Conservation (phyloP, 2,329 filamentous ascomycete genomes). For the Ophiostoma pallidulum region DNA sequence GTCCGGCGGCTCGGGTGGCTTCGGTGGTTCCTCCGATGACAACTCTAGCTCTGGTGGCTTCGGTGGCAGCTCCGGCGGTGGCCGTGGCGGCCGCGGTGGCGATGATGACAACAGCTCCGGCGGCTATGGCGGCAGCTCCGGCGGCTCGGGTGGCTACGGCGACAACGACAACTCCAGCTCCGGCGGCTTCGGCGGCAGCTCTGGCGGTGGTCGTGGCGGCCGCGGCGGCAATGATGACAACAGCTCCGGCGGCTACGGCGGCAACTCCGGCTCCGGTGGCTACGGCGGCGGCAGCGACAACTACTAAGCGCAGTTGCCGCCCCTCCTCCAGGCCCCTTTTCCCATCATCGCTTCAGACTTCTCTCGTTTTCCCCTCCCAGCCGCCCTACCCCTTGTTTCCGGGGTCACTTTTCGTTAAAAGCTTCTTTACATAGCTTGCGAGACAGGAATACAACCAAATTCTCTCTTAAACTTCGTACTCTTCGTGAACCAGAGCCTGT, state of each 20-base stretch:
- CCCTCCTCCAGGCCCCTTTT: neutral
- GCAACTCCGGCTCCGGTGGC: slow-evolving; percentile 4
- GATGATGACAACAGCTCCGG: neutral
- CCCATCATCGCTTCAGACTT: neutral
- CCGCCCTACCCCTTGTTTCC: no score
- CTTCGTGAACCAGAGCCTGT: no score
- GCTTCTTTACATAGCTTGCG: no score
- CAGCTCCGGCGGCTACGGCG: slow-evolving; percentile 6
- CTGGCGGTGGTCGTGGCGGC: neutral
- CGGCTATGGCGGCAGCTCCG: neutral
- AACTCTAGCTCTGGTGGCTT: slow-evolving; percentile 5
- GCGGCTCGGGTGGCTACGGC: slow-evolving; percentile 3
- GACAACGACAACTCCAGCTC: slow-evolving; percentile 2
- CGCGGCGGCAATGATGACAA: neutral
- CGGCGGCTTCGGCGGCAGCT: slow-evolving; percentile 14
- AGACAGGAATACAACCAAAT: no score
- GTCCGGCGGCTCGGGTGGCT: slow-evolving; percentile 2
- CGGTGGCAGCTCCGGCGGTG: slow-evolving; percentile 6
- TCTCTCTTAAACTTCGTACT: no score
- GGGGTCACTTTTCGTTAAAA: no score
- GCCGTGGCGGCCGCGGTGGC: neutral
- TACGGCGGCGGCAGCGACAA: slow-evolving; percentile 6
- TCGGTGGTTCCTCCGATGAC: slow-evolving; percentile 2
- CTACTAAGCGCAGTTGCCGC: slow-evolving; percentile 7
- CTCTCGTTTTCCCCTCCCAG: no score